Base-by-base conservation (phyloP, 208 protist genomes). In the Tritrichomonas foetus region DNA sequence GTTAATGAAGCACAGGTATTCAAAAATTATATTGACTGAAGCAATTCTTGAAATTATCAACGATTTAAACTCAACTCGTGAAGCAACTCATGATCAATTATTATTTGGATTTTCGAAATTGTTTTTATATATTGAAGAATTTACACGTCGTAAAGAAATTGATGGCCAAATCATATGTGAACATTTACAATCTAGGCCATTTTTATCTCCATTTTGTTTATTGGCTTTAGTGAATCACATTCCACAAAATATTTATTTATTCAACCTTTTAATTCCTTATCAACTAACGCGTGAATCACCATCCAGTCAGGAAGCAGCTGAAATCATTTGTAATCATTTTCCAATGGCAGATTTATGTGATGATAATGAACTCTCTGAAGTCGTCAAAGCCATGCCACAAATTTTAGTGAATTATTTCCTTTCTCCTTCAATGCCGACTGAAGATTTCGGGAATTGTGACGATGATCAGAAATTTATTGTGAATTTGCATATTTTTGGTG, bases 181-280 rank as follows among this genome's bases (percentile, higher is more conserved):
- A 20, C 39, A 57, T 39, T 11, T 89, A 2, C 8, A 20, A 89
- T 89, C 78, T 5, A 53, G 47, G 57, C 78, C 78, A 57, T 89
- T 89, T 89, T 20, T 89, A 33, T 89, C 78, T 57, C 78, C 78
- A 57, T 89, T 89, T 36, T 89, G 78, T 50, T 36, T 89, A 13
- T 16, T 89, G 33, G 41, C 78, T 16, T 44, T 89, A 33, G 47
- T 49, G 33, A 89, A 89, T 89, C 78, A 89, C n/a, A 89, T 89
- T 57, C 47, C 78, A 39, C 41, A 61, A 53, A 27, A 47, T 36
- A 53, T 89, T 57, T 57, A 89, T 89, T 89, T 89, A 57, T 89
- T 89, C 39, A 89, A 89, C 39, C 44, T 89, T 3, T 27, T 89
- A 39, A 14, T 89, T 20, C 78, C 78, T 53, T 14, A n/a, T 20